A percentile compares a stretch with the other conserved stretches of the same genome.
Conservation (phyloP, 2,329 filamentous ascomycete genomes). For the Stemphylium vesicarium region DNA sequence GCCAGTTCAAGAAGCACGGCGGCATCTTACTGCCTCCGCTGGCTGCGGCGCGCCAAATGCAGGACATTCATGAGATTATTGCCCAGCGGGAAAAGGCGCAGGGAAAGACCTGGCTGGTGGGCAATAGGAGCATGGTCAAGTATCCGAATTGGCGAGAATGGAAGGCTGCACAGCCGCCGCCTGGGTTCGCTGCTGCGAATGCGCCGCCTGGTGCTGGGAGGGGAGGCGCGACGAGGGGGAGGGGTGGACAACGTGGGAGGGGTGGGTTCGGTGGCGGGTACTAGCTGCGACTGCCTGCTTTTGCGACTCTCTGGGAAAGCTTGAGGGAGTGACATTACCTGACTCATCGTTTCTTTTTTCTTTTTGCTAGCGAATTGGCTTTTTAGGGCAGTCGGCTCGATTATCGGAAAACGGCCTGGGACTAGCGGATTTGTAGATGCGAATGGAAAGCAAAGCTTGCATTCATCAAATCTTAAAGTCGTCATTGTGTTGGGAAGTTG, state of each 20-base stretch:
- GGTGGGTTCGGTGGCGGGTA: background rate
- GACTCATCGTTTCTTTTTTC: too few relatives aligned
- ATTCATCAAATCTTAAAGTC: too few relatives aligned
- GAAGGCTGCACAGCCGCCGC: background rate
- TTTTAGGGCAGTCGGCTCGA: too few relatives aligned
- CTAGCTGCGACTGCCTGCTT: background rate
- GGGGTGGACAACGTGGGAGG: background rate
- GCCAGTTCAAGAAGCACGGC: conserved; percentile 19
- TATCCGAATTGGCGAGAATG: conserved; percentile 11
- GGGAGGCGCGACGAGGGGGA: background rate
- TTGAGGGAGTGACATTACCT: too few relatives aligned
- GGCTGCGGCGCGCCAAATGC: background rate
- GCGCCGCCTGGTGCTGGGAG: too few relatives aligned
- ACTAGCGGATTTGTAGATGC: too few relatives aligned
- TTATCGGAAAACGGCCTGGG: too few relatives aligned
- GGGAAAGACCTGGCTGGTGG: background rate
- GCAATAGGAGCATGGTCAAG: background rate
- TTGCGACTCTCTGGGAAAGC: too few relatives aligned
- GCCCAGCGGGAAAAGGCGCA: background rate
- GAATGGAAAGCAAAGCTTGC: too few relatives aligned
- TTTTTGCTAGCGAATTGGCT: too few relatives aligned
- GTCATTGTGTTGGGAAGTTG: too few relatives aligned
- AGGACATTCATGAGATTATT: background rate
- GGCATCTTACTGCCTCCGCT: conserved; percentile 16
- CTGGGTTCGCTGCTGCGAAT: too few relatives aligned